Evolutionary conservation across 257 asterid species (phyloP), one percentile per base, ranked within the genome.

Genomic region (Buddleja alternifolia): DNA sequence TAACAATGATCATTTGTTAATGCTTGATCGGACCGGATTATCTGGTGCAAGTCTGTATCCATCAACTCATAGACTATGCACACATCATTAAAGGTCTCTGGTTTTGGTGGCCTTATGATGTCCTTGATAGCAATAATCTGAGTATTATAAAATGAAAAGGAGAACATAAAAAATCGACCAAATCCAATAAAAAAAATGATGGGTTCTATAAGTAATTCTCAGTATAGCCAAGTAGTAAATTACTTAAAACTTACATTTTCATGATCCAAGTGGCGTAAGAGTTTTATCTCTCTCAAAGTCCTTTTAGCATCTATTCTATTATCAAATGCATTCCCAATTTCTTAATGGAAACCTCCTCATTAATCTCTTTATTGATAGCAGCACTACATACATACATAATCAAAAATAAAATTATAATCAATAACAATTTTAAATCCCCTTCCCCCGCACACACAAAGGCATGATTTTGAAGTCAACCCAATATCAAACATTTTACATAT

Each of bases 41-140:
- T 88, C 82, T 90, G 97, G 74, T 90, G 96, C 81, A 90, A 83
- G 69, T 88, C 96, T 0, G 96, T 90, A 70, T 90, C 96, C 96
- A 90, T 80, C 79, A 90, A 66, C 61, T 88, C 97, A 74, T 82
- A 90, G 45, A 90, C 89, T 58, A 88, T 82, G 79, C 88, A 90
- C 32, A 88, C 97, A 76, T 90, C 97, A 57, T 85, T 83, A 73
- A 90, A 90, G 62, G 78, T 68, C 52, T 88, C 93, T 81, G 69
- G 81, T 66, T 64, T 78, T 8, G 96, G 96, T 16, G 97, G 96
- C 69, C 80, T 80, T 60, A 90, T 88, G 61, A 90, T 84, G 67
- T 90, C 97, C 80, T 86, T 90, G 84, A 90, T 86, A 20, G 87
- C 85, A 67, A 90, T 71, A 69, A 90, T 73, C 97, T 90, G 88